Percentiles rank a stretch among this genome's conserved stretches.
phyloP scores from a whole-genome alignment of 2,329 filamentous ascomycete species.

The Ascochyta koolunga region DNA sequence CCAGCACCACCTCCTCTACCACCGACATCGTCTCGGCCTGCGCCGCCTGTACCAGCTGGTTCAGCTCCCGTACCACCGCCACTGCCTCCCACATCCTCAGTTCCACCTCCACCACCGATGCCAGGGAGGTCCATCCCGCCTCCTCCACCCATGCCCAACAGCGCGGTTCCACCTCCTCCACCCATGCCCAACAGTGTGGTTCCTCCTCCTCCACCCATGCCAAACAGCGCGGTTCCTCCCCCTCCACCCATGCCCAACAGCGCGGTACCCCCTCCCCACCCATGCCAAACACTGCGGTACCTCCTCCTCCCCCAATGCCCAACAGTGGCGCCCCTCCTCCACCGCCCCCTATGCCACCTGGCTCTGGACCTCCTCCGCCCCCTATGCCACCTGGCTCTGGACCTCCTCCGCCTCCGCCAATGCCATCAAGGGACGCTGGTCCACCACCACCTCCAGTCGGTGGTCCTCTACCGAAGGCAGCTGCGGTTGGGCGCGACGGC shows the following conservation, averaged over 20 bases:
- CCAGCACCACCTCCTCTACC: slow-evolving; percentile 42
- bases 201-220: slow-evolving; percentile 45
- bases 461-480: slow-evolving; percentile 41
- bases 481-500: slow-evolving; percentile 60
- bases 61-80: slow-evolving; percentile 36
- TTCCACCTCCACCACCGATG: slow-evolving; percentile 47
- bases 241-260: slow-evolving; percentile 38
- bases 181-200: slow-evolving; percentile 29
- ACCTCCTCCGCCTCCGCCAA: slow-evolving; percentile 50
- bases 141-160: slow-evolving; percentile 27
- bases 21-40: slow-evolving; percentile 32
- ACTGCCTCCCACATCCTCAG: slow-evolving; percentile 31
- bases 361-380: slow-evolving; percentile 49
- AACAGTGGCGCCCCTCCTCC: slow-evolving; percentile 50
- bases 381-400: slow-evolving; percentile 32
- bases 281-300: slow-evolving; percentile 37
- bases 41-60: slow-evolving; percentile 30
- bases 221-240: slow-evolving; percentile 36
- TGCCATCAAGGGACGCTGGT: slow-evolving; percentile 34
- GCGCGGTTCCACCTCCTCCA: slow-evolving; percentile 43
- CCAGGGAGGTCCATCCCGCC: slow-evolving; percentile 41
- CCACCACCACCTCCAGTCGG: slow-evolving; percentile 46
- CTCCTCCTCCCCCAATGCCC: slow-evolving; percentile 41
- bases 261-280: slow-evolving; percentile 52
- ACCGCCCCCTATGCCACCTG: slow-evolving; percentile 45